A percentile compares a stretch with the other conserved stretches of the same genome.
Conservation (phyloP, 345 rosid genomes). For the Sisymbrium altissimum region DNA sequence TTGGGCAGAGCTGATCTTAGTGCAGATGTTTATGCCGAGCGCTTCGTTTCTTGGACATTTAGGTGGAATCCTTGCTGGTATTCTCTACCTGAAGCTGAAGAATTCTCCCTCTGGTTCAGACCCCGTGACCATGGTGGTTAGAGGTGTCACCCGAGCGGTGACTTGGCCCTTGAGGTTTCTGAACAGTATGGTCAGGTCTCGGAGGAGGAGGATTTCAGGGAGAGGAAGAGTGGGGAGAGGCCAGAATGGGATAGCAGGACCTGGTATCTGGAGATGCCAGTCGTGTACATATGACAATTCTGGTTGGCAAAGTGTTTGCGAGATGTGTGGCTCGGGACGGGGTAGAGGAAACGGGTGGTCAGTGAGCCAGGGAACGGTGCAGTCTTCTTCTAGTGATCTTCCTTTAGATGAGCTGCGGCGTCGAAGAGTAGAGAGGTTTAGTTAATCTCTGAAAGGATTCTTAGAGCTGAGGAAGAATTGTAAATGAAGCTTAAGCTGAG, state of each 20-base stretch:
- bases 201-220: constrained; percentile 55
- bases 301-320: constrained; percentile 53
- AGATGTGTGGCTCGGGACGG: constrained; percentile 77
- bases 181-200: constrained; percentile 33
- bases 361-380: constrained; percentile 20
- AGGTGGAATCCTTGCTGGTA: constrained; percentile 91
- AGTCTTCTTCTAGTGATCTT: constrained; percentile 35
- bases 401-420: constrained; percentile 77
- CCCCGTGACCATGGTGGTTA: constrained; percentile 51
- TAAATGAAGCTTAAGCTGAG: constrained; percentile 7
- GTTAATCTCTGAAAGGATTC: constrained; percentile 32
- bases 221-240: constrained; percentile 67
- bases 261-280: constrained; percentile 78
- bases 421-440: constrained; percentile 78
- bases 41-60: constrained; percentile 95
- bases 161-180: constrained; percentile 62
- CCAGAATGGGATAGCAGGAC: constrained; percentile 35
- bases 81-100: constrained; percentile 66
- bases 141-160: constrained; percentile 39
- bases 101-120: constrained; percentile 49
- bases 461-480: constrained; percentile 10
- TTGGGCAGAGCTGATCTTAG: constrained; percentile 87
- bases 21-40: constrained; percentile 85
- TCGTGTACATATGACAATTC: constrained; percentile 85
- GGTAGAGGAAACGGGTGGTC: constrained; percentile 34